These are phyloP conservation scores for Cladosporium phlei DNA, from an alignment of 2,329 filamentous ascomycete species.

Conservation along the genomic window DNA sequence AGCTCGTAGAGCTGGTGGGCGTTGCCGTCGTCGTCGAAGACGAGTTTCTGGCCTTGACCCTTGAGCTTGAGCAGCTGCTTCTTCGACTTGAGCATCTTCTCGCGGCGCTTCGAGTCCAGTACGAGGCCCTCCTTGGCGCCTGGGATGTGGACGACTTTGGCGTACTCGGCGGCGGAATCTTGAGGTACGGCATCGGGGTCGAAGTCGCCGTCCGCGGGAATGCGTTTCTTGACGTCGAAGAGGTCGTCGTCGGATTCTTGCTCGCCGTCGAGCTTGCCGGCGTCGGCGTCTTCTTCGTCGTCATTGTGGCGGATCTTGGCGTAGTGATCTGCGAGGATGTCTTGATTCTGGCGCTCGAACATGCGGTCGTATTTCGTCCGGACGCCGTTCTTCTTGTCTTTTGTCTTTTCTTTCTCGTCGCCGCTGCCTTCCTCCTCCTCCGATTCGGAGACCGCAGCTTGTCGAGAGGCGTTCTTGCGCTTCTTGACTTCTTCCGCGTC, in stretches of 20 bases:
- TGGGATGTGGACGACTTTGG: conserved; percentile 59
- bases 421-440: conserved; percentile 57
- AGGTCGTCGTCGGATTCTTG: conserved; percentile 57
- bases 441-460: conserved; percentile 52
- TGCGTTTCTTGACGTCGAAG: conserved; percentile 70
- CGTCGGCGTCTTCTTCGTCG: conserved; percentile 48
- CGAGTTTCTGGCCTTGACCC: conserved; percentile 75
- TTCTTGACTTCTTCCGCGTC: conserved; percentile 82
- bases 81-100: conserved; percentile 92
- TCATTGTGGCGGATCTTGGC: conserved; percentile 71
- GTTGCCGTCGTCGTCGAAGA: conserved; percentile 89
- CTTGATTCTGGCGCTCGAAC: conserved; percentile 96
- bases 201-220: conserved; percentile 49
- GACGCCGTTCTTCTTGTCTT: conserved; percentile 59
- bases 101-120: conserved; percentile 89
- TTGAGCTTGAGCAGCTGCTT: conserved; percentile 90
- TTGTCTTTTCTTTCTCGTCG: conserved; percentile 48
- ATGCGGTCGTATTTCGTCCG: conserved; percentile 96
- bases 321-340: conserved; percentile 92
- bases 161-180: conserved; percentile 33
- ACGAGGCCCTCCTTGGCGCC: conserved; percentile 66
- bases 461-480: conserved; percentile 76
- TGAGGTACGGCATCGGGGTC: conserved; percentile 20
- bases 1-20: conserved; percentile 84
- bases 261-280: conserved; percentile 33